phyloP scores from a whole-genome alignment of 441 rosid species.

The Pelargonium australe region DNA sequence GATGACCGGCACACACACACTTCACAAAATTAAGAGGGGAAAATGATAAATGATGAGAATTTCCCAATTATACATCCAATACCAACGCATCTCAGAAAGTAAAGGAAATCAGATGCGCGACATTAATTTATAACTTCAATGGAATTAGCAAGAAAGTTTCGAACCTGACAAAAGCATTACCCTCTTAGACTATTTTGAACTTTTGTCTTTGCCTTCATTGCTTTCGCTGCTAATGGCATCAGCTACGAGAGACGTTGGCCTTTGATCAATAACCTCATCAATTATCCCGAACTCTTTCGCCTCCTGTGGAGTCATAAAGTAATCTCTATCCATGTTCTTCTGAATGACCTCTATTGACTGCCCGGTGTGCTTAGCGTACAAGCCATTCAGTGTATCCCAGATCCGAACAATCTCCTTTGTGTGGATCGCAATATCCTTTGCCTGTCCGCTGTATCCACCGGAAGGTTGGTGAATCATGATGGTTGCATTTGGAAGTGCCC shows the following conservation, averaged over 20 bases:
- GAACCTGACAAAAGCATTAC: slow-evolving; percentile 18
- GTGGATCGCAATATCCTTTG: slow-evolving; percentile 83
- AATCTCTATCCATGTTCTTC: slow-evolving; percentile 91
- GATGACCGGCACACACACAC: no score
- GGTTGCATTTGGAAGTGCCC: slow-evolving; percentile 82
- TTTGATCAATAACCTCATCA: slow-evolving; percentile 85
- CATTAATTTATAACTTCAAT: not conserved
- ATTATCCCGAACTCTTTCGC: slow-evolving; percentile 90
- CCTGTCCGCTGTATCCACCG: slow-evolving; percentile 96
- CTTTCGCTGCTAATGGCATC: slow-evolving; percentile 59
- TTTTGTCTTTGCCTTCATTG: slow-evolving; percentile 45
- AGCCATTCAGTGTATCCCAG: slow-evolving; percentile 75
- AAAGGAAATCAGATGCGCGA: not conserved
- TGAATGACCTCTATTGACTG: slow-evolving; percentile 64
- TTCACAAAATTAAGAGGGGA: not conserved
- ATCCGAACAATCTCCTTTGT: slow-evolving; percentile 86
- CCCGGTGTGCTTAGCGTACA: slow-evolving; percentile 74
- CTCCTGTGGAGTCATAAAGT: slow-evolving; percentile 88
- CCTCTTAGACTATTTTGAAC: slow-evolving; percentile 37
- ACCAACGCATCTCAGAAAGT: not conserved
- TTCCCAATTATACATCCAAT: not conserved
- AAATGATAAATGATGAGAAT: not conserved
- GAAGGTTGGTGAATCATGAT: slow-evolving; percentile 98
- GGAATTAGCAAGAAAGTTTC: not conserved
- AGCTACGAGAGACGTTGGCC: slow-evolving; percentile 67